These are phyloP conservation scores for Clonostachys chloroleuca DNA, from an alignment of 2,329 filamentous ascomycete genomes.

Conservation along the genomic window DNA sequence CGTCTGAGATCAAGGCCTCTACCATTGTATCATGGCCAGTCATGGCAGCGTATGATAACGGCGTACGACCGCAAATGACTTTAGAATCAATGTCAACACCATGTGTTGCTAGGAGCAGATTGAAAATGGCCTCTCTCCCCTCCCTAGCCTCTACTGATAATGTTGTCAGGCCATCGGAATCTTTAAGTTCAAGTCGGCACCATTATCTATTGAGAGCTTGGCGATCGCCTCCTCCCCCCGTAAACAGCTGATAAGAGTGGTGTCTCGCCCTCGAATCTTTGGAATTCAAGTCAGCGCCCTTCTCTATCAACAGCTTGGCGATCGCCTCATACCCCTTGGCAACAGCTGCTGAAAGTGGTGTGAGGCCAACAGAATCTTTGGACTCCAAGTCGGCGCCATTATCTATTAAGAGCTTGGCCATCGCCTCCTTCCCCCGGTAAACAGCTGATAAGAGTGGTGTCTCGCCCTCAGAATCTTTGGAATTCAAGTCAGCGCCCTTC, in stretches of 20 bases:
- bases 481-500: not conserved
- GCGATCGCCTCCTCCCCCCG: too few relatives aligned
- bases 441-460: not conserved
- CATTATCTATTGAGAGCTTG: conserved; percentile 1
- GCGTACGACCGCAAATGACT: not conserved
- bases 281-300: conserved; percentile 2
- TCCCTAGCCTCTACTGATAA: not conserved
- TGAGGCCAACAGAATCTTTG: not conserved
- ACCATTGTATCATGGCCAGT: conserved; percentile 5
- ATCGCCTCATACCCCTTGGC: not conserved
- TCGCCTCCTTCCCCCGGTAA: conserved; percentile 2
- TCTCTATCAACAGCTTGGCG: not conserved
- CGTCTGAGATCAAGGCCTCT: not conserved
- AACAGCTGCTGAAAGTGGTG: not conserved
- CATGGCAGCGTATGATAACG: not conserved
- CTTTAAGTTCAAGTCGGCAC: conserved; percentile 2
- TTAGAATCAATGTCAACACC: not conserved
- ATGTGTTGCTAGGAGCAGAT: not conserved
- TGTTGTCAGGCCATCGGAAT: not conserved
- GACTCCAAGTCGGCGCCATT: not conserved
- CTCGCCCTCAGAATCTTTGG: not conserved
- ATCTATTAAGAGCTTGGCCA: conserved; percentile 2
- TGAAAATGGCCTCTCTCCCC: not conserved
- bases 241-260: not conserved
- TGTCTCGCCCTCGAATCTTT: not conserved